A percentile compares a stretch with the other conserved stretches of the same genome.
phyloP scores from a whole-genome alignment of 73 alveolate species.

The Vitrella brassicaformis region DNA sequence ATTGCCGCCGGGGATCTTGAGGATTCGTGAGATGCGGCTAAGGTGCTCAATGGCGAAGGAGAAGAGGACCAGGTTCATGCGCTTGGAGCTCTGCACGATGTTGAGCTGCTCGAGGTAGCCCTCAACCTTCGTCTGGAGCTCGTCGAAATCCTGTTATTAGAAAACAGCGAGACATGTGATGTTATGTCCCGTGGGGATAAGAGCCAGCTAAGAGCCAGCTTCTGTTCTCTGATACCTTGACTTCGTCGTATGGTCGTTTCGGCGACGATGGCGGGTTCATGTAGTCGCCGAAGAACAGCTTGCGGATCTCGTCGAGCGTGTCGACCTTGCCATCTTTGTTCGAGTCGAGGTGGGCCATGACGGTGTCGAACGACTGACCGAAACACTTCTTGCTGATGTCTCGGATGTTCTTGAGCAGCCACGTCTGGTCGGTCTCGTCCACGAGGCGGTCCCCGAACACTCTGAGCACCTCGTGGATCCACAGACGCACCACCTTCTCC shows the following conservation, averaged over 20 bases:
- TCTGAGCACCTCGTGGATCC: constrained; percentile 98
- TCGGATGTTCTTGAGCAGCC: constrained; percentile 86
- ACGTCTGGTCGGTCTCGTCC: constrained; percentile 88
- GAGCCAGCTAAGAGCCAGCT: no score
- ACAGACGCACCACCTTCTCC: constrained; percentile 80
- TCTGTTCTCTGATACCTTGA: no score
- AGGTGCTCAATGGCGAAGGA: constrained; percentile 97
- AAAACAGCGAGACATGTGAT: no score
- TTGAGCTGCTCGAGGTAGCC: constrained; percentile 72
- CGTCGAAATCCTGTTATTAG: constrained; percentile 62
- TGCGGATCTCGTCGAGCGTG: constrained; percentile 82
- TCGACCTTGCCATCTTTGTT: constrained; percentile 80
- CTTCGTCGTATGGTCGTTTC: constrained; percentile 66
- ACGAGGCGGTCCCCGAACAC: constrained; percentile 97
- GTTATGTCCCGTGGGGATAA: no score
- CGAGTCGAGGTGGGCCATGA: constrained; percentile 61
- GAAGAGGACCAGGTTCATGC: constrained; percentile 62
- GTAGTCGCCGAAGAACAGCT: constrained; percentile 78
- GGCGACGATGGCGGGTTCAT: constrained; percentile 75
- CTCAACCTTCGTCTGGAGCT: constrained; percentile 62
- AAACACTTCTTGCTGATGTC: constrained; percentile 79
- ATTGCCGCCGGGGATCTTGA: constrained; percentile 97
- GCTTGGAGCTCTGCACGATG: constrained; percentile 32
- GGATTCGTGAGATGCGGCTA: constrained; percentile 81
- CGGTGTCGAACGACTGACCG: constrained; percentile 80